Percentiles rank a stretch among this genome's conserved stretches.
Evolutionary conservation across 495 filamentous ascomycete genomes (phyloP).

Genomic region (Trichoderma parareesei): DNA sequence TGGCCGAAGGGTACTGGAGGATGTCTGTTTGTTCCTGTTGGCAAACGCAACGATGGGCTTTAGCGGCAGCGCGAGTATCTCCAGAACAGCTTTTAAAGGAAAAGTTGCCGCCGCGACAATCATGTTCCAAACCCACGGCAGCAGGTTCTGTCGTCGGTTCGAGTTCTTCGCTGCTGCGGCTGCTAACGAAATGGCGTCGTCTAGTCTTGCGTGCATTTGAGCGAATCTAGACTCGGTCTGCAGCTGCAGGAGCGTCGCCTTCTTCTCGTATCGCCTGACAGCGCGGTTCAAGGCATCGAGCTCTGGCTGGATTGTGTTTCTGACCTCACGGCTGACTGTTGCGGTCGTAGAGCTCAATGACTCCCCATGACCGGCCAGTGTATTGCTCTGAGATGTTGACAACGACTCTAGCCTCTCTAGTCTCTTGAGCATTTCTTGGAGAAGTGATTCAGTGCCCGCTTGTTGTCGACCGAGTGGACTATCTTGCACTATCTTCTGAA

Average conservation of each 20-base stretch:
- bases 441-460: conserved; percentile 28
- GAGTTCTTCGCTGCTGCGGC: conserved; percentile 60
- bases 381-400: conserved; percentile 22
- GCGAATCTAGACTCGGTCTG: conserved; percentile 69
- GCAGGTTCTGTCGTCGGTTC: conserved; percentile 21
- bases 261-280: conserved; percentile 90
- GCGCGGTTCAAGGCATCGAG: conserved; percentile 86
- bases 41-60: conserved; percentile 16
- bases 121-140: conserved; percentile 24
- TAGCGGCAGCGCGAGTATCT: conserved; percentile 15
- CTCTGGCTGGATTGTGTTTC: conserved; percentile 63
- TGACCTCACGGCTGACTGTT: conserved; percentile 51
- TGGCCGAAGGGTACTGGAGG: conserved; percentile 14
- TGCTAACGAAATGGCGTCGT: conserved; percentile 71
- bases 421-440: conserved; percentile 53
- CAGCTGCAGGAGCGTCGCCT: conserved; percentile 58
- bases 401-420: conserved; percentile 59
- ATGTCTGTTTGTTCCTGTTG: conserved; percentile 16
- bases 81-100: conserved; percentile 12
- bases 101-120: conserved; percentile 9
- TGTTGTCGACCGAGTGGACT: conserved; percentile 36
- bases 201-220: conserved; percentile 58
- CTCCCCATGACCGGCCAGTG: conserved; percentile 19
- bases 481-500: conserved; percentile 64
- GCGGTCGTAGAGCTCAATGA: conserved; percentile 29